Percentiles rank a stretch among this genome's conserved stretches.
phyloP scores from a whole-genome alignment of 1,284 basidiomycete species.

The Gomphus bonarii region DNA sequence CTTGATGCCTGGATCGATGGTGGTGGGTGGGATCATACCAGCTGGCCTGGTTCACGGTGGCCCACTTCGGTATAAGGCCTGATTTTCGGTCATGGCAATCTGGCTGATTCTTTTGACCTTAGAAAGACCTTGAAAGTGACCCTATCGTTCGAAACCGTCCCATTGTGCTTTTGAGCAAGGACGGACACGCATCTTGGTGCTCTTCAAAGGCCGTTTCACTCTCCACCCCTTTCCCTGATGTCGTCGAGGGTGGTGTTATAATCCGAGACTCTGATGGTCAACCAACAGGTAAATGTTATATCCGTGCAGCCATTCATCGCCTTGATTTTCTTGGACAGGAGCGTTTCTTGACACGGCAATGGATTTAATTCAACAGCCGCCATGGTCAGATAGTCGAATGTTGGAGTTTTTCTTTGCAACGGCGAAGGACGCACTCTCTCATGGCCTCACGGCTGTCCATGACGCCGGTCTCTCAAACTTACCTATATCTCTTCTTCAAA shows the following conservation, averaged over 20 bases:
- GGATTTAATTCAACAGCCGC: slow-evolving; percentile 53
- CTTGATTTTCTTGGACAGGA: slow-evolving; percentile 23
- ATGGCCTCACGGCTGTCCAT: slow-evolving; percentile 76
- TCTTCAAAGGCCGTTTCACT: slow-evolving; percentile 3
- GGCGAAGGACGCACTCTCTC: slow-evolving; percentile 54
- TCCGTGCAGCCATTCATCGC: background rate
- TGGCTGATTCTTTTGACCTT: background rate
- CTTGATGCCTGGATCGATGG: slow-evolving; percentile 69
- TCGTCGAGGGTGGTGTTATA: slow-evolving; percentile 8
- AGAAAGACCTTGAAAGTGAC: slow-evolving; percentile 10
- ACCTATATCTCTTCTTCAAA: slow-evolving; percentile 55
- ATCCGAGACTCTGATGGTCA: slow-evolving; percentile 28
- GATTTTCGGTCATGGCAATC: background rate
- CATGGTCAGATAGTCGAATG: slow-evolving; percentile 50
- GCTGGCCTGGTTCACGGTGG: slow-evolving; percentile 56
- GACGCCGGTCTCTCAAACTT: slow-evolving; percentile 56
- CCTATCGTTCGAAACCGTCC: slow-evolving; percentile 9
- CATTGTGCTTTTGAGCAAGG: slow-evolving; percentile 11
- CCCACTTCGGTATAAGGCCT: slow-evolving; percentile 58
- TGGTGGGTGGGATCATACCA: slow-evolving; percentile 90
- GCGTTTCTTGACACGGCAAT: slow-evolving; percentile 69
- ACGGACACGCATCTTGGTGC: slow-evolving; percentile 11
- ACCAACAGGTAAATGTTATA: slow-evolving; percentile 49
- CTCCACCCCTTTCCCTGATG: slow-evolving; percentile 3
- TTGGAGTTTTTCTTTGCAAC: slow-evolving; percentile 52